These are phyloP conservation scores for Castanea crenata DNA, from an alignment of 306 rosid species.

Conservation along the genomic window DNA sequence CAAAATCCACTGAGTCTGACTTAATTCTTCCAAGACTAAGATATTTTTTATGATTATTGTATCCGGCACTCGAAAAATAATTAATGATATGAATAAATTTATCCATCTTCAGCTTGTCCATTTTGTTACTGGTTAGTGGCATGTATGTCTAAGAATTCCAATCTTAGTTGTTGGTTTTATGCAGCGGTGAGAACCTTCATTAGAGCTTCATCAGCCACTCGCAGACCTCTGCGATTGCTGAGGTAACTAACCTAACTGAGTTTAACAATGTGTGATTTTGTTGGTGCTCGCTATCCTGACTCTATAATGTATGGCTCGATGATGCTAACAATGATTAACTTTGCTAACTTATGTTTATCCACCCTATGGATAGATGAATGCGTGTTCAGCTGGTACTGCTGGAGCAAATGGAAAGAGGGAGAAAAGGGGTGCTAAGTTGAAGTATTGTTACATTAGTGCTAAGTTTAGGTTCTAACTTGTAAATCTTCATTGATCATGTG, in stretches of 20 bases:
- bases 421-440: neutral
- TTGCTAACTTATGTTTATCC: conserved; percentile 15
- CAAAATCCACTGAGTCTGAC: conserved; percentile 26
- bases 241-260: conserved; percentile 61
- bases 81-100: conserved; percentile 22
- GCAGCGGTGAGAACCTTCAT: conserved; percentile 46
- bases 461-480: neutral
- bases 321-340: conserved; percentile 14
- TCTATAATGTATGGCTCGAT: neutral
- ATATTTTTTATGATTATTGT: conserved; percentile 27
- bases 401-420: conserved; percentile 6
- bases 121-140: conserved; percentile 9
- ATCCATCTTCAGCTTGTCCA: neutral
- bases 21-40: conserved; percentile 18
- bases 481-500: neutral
- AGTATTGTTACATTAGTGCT: too few relatives aligned
- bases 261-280: neutral
- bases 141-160: conserved; percentile 26
- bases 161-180: conserved; percentile 40
- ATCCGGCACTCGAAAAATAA: conserved; percentile 20
- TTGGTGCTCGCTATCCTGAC: neutral
- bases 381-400: neutral
- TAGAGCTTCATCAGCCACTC: conserved; percentile 40
- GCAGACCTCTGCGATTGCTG: conserved; percentile 44
- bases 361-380: conserved; percentile 15